phyloP scores from a whole-genome alignment of 2,329 filamentous ascomycete species.

The Chaetomium sp. region DNA sequence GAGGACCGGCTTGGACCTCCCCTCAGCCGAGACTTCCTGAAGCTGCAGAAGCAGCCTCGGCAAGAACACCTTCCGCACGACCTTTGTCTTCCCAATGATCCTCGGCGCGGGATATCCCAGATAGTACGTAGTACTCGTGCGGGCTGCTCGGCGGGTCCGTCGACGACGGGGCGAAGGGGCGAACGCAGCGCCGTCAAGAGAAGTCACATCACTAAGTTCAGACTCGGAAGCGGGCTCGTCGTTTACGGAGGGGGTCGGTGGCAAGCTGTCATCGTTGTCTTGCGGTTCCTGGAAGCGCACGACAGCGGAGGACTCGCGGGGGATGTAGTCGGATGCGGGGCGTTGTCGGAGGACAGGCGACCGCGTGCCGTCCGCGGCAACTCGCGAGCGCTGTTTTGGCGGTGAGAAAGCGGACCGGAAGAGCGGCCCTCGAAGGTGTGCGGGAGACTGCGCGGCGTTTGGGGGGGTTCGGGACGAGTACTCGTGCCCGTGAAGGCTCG shows the following conservation, averaged over 20 bases:
- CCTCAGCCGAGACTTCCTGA: constrained; percentile 55
- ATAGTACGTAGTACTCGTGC: constrained; percentile 57
- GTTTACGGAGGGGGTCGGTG: constrained; percentile 30
- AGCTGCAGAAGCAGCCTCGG: constrained; percentile 66
- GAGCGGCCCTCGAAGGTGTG: constrained; percentile 33
- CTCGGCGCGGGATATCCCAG: constrained; percentile 62
- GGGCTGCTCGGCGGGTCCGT: constrained; percentile 39
- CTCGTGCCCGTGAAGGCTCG: constrained; percentile 55
- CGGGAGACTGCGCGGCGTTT: constrained; percentile 27
- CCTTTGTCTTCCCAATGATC: constrained; percentile 53
- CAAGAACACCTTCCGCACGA: constrained; percentile 55
- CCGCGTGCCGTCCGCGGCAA: constrained; percentile 5
- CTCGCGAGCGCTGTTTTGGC: constrained; percentile 24
- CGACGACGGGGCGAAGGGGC: constrained; percentile 31
- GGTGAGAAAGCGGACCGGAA: constrained; percentile 38
- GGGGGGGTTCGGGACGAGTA: constrained; percentile 39
- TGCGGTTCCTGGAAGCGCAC: constrained; percentile 42
- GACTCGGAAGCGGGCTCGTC: constrained; percentile 46
- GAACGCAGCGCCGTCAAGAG: constrained; percentile 28
- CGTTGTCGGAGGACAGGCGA: constrained; percentile 23
- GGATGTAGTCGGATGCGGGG: constrained; percentile 35
- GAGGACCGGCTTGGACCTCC: constrained; percentile 59
- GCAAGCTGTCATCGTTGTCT: constrained; percentile 17
- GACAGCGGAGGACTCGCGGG: constrained; percentile 33
- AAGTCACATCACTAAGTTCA: constrained; percentile 43